Evolutionary conservation across 2,329 filamentous ascomycete genomes (phyloP).

Genomic region (Pleurostoma richardsiae): DNA sequence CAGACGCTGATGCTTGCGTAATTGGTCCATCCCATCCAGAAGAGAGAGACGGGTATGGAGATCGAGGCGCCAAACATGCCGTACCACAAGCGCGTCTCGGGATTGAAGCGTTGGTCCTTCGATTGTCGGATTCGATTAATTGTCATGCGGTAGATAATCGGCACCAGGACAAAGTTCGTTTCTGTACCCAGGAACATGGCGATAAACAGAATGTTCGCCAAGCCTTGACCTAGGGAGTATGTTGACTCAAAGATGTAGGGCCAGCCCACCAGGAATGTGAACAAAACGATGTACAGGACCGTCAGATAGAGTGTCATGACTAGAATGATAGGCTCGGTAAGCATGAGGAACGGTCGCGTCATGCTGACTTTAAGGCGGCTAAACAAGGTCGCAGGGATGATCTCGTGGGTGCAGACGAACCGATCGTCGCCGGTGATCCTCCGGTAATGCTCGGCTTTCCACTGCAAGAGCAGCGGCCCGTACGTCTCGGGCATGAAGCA

Average conservation of each 20-base stretch:
- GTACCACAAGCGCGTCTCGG: constrained; percentile 34
- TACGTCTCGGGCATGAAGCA: constrained; percentile 65
- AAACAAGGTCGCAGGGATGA: constrained; percentile 42
- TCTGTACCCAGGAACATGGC: constrained; percentile 35
- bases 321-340: constrained; percentile 30
- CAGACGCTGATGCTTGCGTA: constrained; percentile 35
- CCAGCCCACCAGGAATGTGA: constrained; percentile 48
- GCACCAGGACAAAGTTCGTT: constrained; percentile 23
- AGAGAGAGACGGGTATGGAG: constrained; percentile 37
- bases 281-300: constrained; percentile 47
- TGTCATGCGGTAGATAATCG: constrained; percentile 25
- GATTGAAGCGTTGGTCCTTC: constrained; percentile 23
- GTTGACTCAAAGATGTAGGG: constrained; percentile 39
- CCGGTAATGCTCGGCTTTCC: constrained; percentile 55
- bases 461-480: constrained; percentile 46
- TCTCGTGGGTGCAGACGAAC: constrained; percentile 61
- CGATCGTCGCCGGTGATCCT: constrained; percentile 56
- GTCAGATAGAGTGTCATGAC: constrained; percentile 44
- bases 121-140: constrained; percentile 1
- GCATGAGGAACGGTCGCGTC: constrained; percentile 33
- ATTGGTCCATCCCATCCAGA: constrained; percentile 46
- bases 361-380: constrained; percentile 42
- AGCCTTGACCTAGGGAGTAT: constrained; percentile 34
- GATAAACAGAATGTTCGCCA: constrained; percentile 37
- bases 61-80: constrained; percentile 35